These are phyloP conservation scores for Pseudonectria buxi DNA, from an alignment of 2,329 filamentous ascomycete species.

Conservation along the genomic window DNA sequence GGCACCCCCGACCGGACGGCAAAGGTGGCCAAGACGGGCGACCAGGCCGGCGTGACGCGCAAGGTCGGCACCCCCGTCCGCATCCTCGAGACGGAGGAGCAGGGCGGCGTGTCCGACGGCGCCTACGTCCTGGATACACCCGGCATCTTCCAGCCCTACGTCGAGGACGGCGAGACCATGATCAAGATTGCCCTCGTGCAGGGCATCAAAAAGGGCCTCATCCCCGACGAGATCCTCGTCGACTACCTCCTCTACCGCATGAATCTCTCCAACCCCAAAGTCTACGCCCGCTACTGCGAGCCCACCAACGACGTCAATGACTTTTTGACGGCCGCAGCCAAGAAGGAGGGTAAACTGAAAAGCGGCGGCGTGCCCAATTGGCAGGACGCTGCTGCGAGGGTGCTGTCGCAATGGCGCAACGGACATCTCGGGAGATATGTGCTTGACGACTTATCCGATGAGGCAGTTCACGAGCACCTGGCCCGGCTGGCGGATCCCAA, in stretches of 20 bases:
- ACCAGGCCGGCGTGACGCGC: constrained; percentile 82
- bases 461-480: constrained; percentile 45
- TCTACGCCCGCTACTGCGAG: constrained; percentile 55
- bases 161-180: constrained; percentile 80
- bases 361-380: constrained; percentile 65
- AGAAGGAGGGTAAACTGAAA: constrained; percentile 66
- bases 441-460: constrained; percentile 66
- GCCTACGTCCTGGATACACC: constrained; percentile 89
- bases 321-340: constrained; percentile 65
- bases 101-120: constrained; percentile 43
- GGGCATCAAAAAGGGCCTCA: constrained; percentile 82
- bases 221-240: constrained; percentile 69
- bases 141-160: constrained; percentile 90
- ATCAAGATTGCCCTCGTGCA: constrained; percentile 89
- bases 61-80: constrained; percentile 80
- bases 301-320: constrained; percentile 81
- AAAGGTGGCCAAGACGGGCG: constrained; percentile 76
- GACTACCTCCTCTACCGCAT: constrained; percentile 87
- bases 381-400: constrained; percentile 68
- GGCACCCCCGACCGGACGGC: constrained; percentile 43
- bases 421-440: constrained; percentile 71
- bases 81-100: constrained; percentile 46
- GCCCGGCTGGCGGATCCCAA: constrained; percentile 39
- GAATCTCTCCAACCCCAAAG: constrained; percentile 56
- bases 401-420: constrained; percentile 74